These are phyloP conservation scores for Diaporthe ampelina DNA, from an alignment of 2,329 filamentous ascomycete species.

Conservation along the genomic window DNA sequence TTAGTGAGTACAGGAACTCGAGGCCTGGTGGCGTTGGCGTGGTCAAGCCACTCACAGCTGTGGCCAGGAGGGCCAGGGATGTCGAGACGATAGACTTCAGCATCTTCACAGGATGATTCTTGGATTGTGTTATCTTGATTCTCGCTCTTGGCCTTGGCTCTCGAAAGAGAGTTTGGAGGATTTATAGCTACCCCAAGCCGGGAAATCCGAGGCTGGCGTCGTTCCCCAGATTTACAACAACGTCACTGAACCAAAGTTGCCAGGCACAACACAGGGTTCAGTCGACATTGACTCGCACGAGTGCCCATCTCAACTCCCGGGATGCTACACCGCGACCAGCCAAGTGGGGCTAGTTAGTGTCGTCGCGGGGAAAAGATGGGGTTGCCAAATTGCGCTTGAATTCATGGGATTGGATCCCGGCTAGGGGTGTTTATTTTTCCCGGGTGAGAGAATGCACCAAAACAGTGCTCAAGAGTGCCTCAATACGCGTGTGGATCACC, in stretches of 20 bases:
- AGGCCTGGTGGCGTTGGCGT: constrained; percentile 44
- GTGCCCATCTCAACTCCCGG: constrained; percentile 5
- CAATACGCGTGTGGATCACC: neutral
- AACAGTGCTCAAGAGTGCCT: neutral
- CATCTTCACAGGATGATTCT: neutral
- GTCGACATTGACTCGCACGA: constrained; percentile 13
- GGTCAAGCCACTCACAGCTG: neutral
- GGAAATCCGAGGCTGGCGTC: neutral
- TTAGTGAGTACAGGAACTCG: constrained; percentile 48
- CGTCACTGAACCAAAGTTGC: neutral
- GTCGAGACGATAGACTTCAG: constrained; percentile 5
- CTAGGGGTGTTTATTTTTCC: constrained; percentile 22
- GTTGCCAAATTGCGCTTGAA: constrained; percentile 24
- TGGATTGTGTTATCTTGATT: no score
- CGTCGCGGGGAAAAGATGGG: constrained; percentile 31
- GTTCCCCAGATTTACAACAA: neutral
- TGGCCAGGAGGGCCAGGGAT: neutral
- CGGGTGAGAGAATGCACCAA: neutral
- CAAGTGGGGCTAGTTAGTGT: constrained; percentile 21
- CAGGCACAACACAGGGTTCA: constrained; percentile 2
- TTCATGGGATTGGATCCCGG: constrained; percentile 24
- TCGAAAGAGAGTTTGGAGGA: neutral
- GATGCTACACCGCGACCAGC: constrained; percentile 16
- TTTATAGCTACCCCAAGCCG: neutral
- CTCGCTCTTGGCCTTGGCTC: no score